A percentile compares a stretch with the other conserved stretches of the same genome.
These are phyloP conservation scores for Glaciozyma martinii DNA, from an alignment of 768 basidiomycete genomes.

Conservation along the genomic window DNA sequence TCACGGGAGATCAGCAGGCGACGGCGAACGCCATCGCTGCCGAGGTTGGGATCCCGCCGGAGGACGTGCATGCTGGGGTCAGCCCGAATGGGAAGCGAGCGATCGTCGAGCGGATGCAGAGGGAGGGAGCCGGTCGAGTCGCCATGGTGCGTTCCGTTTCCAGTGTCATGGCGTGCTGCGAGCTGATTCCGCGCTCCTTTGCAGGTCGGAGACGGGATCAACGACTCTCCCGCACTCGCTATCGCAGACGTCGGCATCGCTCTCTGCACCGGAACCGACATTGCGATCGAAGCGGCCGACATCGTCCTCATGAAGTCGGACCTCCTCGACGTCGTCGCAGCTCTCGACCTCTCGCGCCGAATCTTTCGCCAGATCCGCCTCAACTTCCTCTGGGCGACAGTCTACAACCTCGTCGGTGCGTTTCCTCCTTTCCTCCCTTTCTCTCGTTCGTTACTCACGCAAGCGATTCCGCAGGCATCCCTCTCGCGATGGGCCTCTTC, in stretches of 20 bases:
- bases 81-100: conserved; percentile 92
- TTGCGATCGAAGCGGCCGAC: conserved; percentile 96
- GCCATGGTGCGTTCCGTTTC: conserved; percentile 63
- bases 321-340: conserved; percentile 92
- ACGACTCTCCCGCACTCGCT: conserved; percentile 94
- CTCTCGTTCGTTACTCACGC: background rate
- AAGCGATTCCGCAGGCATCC: conserved; percentile 47
- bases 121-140: conserved; percentile 56
- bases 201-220: conserved; percentile 96
- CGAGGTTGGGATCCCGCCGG: conserved; percentile 74
- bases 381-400: conserved; percentile 91
- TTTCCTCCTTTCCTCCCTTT: background rate
- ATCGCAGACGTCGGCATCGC: conserved; percentile 95
- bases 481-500: conserved; percentile 94
- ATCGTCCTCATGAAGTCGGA: conserved; percentile 96
- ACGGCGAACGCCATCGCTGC: conserved; percentile 83
- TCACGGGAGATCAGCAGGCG: conserved; percentile 81
- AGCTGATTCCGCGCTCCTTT: background rate
- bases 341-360: conserved; percentile 74
- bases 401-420: conserved; percentile 41
- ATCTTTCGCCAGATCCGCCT: conserved; percentile 86
- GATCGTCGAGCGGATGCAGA: conserved; percentile 68
- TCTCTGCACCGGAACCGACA: conserved; percentile 87
- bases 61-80: conserved; percentile 82
- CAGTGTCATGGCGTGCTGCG: background rate